Base-by-base conservation (phyloP, 2,329 filamentous ascomycete species). In the Pseudopyrenochaeta lycopersici region DNA sequence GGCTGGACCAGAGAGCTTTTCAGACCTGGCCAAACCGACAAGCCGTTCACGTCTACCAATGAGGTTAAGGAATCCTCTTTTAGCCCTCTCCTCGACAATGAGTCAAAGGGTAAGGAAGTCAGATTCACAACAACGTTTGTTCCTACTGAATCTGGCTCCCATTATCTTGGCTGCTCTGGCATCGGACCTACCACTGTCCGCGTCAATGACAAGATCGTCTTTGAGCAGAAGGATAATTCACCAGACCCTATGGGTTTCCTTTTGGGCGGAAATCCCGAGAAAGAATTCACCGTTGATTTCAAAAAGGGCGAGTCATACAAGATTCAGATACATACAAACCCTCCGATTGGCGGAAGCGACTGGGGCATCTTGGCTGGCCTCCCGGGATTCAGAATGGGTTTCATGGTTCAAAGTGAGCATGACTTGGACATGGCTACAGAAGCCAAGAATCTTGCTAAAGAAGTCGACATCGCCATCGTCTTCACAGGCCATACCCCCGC, bases 181-280 rank as follows among this genome's bases (percentile, higher is more conserved):
- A 67, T 72, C 33, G 72, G 72, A 1, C 72, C 72, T 7, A 73
- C 71, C 2, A 49, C 38, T 7, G 63, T 74, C 27, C 62, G 49
- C 15, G 64, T 74, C 38, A 68, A 73, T 23, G 64, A 54, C 32
- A 41, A 71, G 23, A 32, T 64, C 4, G 62, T 74, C 3, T 73
- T 66, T 43, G 64, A 69, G 43, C 72, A 74, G 38, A 71, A 66
- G 27, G 43, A 83, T 15, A 87, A 85, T 43, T 84, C 86, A 53
- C 78, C 72, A 41, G 81, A 84, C 20, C 86, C 87, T 10, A 84
- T 86, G 40, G 83, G 84, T 3, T 90, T 90, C 78, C 87, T 89
- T 56, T 85, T 88, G 17, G 80, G 80, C 15, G 88, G 84, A 2
- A 90, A 87, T 0, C 77, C 82, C 3, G 88, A 91, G 68, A 85